These are phyloP conservation scores for Fraxinus excelsior DNA, from an alignment of 257 asterid species.

Conservation along the genomic window DNA sequence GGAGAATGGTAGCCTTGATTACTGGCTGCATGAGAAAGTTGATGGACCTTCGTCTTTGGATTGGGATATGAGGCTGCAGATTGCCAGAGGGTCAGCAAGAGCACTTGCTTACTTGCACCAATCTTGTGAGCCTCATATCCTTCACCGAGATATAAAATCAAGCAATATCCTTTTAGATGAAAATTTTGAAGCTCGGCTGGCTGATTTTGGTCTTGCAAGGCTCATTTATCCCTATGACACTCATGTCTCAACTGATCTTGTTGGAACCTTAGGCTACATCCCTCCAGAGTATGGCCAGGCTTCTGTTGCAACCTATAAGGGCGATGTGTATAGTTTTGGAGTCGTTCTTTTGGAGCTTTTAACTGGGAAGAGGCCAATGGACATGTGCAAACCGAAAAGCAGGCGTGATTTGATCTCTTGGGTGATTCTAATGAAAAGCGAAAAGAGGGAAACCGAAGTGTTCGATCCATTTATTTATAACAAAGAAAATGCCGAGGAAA, in stretches of 20 bases:
- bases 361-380: conserved; percentile 88
- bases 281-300: conserved; percentile 92
- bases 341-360: conserved; percentile 89
- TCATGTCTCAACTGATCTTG: conserved; percentile 82
- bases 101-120: conserved; percentile 83
- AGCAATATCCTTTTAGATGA: conserved; percentile 72
- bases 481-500: conserved; percentile 44
- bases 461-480: conserved; percentile 66
- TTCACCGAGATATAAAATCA: conserved; percentile 82
- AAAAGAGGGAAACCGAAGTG: conserved; percentile 59
- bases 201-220: conserved; percentile 90
- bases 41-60: conserved; percentile 64
- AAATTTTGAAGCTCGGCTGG: conserved; percentile 70
- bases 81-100: conserved; percentile 69
- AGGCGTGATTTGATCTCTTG: conserved; percentile 66
- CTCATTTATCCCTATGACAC: conserved; percentile 75
- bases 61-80: conserved; percentile 65
- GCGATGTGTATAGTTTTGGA: conserved; percentile 87
- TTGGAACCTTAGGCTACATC: conserved; percentile 88
- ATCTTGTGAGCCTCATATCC: conserved; percentile 71
- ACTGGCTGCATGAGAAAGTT: conserved; percentile 71
- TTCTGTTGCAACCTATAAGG: conserved; percentile 75
- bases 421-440: conserved; percentile 59
- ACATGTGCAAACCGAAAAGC: conserved; percentile 69
- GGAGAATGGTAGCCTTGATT: conserved; percentile 92